A percentile compares a stretch with the other conserved stretches of the same genome.
Evolutionary conservation across 345 rosid genomes (phyloP).

Genomic region (Boechera divaricarpa): DNA sequence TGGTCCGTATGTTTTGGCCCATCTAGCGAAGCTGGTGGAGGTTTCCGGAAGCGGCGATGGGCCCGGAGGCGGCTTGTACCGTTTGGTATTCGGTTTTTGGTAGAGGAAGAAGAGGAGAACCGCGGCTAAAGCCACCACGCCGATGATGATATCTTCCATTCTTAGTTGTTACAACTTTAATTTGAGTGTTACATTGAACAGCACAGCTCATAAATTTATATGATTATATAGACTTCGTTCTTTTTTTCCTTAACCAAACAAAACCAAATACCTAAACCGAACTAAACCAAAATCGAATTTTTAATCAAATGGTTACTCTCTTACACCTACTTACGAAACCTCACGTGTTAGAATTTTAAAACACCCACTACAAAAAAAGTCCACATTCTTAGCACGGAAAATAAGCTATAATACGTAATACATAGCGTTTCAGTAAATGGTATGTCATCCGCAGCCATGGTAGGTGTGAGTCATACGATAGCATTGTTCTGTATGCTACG

Average conservation of each 20-base stretch:
- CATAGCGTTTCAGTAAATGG: too few relatives aligned
- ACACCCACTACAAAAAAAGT: too few relatives aligned
- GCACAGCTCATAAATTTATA: neutral
- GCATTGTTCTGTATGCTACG: too few relatives aligned
- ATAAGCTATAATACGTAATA: too few relatives aligned
- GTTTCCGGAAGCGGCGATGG: constrained; percentile 63
- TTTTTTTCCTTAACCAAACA: neutral
- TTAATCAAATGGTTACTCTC: neutral
- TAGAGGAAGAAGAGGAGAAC: constrained; percentile 37
- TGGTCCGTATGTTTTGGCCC: too few relatives aligned
- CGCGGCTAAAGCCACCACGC: constrained; percentile 22
- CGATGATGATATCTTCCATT: constrained; percentile 37
- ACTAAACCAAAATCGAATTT: constrained; percentile 1
- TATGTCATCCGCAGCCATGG: too few relatives aligned
- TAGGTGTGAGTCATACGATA: too few relatives aligned
- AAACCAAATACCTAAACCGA: neutral
- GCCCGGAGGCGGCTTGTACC: constrained; percentile 50
- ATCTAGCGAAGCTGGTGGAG: constrained; percentile 54
- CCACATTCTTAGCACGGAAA: too few relatives aligned
- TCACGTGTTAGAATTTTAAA: constrained; percentile 30
- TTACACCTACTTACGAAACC: constrained; percentile 29
- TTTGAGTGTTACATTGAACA: neutral
- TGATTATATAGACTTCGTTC: neutral
- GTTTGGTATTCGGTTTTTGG: constrained; percentile 29
- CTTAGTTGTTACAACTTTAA: neutral